Evolutionary conservation across 352 stramenopile species (phyloP).

Genomic region (Phytophthora crassamura): DNA sequence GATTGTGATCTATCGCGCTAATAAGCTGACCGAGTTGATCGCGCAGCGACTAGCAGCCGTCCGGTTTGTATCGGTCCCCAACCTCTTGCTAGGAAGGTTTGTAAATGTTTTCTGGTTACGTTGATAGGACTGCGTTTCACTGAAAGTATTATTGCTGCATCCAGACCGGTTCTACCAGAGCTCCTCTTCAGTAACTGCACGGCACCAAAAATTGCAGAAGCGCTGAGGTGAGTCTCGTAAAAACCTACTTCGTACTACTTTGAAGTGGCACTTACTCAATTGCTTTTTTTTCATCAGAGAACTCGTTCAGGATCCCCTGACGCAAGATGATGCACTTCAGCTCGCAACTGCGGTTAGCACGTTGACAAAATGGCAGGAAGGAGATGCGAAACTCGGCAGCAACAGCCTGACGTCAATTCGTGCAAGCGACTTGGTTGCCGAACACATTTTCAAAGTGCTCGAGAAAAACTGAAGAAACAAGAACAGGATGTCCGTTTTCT

Average conservation of each 20-base stretch:
- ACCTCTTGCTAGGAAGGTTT: conserved; percentile 66
- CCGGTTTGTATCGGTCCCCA: conserved; percentile 79
- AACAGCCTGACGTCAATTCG: conserved; percentile 27
- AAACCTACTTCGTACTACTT: background rate
- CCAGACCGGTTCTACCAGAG: conserved; percentile 63
- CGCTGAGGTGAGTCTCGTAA: conserved; percentile 29
- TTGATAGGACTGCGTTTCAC: background rate
- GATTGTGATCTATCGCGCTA: conserved; percentile 77
- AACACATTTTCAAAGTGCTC: conserved; percentile 38
- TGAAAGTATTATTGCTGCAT: background rate
- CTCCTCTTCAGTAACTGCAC: conserved; percentile 72
- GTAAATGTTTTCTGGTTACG: background rate
- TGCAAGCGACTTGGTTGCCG: conserved; percentile 54
- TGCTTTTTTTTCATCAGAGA: conserved; percentile 17
- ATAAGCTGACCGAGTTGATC: conserved; percentile 64
- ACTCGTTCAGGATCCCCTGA: conserved; percentile 7
- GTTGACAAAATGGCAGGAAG: conserved; percentile 33
- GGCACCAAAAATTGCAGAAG: conserved; percentile 41
- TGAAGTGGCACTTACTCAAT: background rate
- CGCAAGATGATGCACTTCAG: conserved; percentile 15
- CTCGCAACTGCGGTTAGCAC: conserved; percentile 44
- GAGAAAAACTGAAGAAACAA: conserved; percentile 15
- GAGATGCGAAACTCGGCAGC: background rate
- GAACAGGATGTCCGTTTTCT: background rate
- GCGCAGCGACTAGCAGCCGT: conserved; percentile 60